Evolutionary conservation across 768 basidiomycete species (phyloP), one percentile per base, ranked within the genome.

Genomic region (Termitomyces sp.): DNA sequence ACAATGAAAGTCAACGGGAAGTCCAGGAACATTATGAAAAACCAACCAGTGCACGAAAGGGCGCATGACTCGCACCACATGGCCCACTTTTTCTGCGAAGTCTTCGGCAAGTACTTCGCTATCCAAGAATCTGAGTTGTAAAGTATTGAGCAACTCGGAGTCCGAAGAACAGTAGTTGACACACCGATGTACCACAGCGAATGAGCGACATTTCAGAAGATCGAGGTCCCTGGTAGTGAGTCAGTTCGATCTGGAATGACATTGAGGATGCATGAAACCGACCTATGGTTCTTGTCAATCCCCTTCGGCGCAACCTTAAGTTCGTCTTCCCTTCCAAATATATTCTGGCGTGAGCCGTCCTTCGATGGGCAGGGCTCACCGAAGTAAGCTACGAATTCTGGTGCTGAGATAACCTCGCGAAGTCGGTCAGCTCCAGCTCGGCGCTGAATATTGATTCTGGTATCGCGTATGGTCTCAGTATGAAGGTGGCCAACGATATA

Each of bases 291-390:
- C 74, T 94, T 98, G 56, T 84, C 83, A 9, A 96, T 76, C 0
- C 94, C 96, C 69, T 97, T 98, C 1, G 96, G 96, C 5, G 94
- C 92, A 0, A 85, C 86, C 76, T 97, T 98, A 36, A 97, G 76
- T 70, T 94, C 88, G 66, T 94, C 95, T 2, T 96, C 93, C 59
- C 73, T 71, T 0, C 96, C 96, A 72, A 96, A 99, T 2, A 99
- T 84, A 68, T 81, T 96, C 69, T 83, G 82, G 55, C 87, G 76
- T 59, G 77, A 74, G 17, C 91, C 89, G 59, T 88, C 80, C 15
- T 84, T 77, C 64, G 84, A 77, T 1, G 85, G 86, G 54, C 74
- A 77, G 0, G 93, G 79, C 56, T 85, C 77, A 0, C 94, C 96
- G 66, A 96, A 98, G 63, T 85, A 77, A 50, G 81, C 72, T 42